Evolutionary conservation across 176 grass and related monocot species (phyloP).

Genomic region (Tuctoria greenei): DNA sequence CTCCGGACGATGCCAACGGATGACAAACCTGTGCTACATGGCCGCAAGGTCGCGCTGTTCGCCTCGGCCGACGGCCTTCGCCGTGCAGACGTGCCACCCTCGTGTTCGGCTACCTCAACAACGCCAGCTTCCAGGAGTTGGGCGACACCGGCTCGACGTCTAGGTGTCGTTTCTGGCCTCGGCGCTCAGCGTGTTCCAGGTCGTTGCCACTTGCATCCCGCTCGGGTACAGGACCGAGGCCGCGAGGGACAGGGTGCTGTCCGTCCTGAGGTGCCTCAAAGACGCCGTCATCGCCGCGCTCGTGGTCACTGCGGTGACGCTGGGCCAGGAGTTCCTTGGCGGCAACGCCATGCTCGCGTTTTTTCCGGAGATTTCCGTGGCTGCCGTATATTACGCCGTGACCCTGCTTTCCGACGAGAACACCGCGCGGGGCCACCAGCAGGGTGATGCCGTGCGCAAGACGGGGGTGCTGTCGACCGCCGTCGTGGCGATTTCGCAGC

Average conservation of each 20-base stretch:
- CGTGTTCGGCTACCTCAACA: slow-evolving; percentile 26
- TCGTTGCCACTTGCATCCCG: slow-evolving; percentile 43
- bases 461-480: slow-evolving; percentile 29
- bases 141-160: slow-evolving; percentile 17
- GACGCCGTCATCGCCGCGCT: slow-evolving; percentile 31
- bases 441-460: background rate
- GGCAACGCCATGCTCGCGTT: slow-evolving; percentile 26
- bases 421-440: background rate
- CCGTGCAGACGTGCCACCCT: slow-evolving; percentile 31
- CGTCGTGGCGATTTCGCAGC: slow-evolving; percentile 40
- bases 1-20: too few relatives aligned
- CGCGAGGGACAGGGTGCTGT: slow-evolving; percentile 26
- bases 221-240: slow-evolving; percentile 11
- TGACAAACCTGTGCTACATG: too few relatives aligned
- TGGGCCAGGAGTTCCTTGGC: slow-evolving; percentile 36
- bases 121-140: slow-evolving; percentile 13
- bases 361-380: slow-evolving; percentile 34
- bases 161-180: slow-evolving; percentile 36
- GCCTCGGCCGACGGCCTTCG: slow-evolving; percentile 27
- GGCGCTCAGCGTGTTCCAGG: slow-evolving; percentile 33
- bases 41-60: slow-evolving; percentile 34
- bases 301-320: slow-evolving; percentile 30
- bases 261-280: slow-evolving; percentile 34
- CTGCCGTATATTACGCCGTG: slow-evolving; percentile 23
- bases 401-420: background rate